Base-by-base conservation (phyloP, 1,284 basidiomycete genomes). In the Ustilago loliicola region DNA sequence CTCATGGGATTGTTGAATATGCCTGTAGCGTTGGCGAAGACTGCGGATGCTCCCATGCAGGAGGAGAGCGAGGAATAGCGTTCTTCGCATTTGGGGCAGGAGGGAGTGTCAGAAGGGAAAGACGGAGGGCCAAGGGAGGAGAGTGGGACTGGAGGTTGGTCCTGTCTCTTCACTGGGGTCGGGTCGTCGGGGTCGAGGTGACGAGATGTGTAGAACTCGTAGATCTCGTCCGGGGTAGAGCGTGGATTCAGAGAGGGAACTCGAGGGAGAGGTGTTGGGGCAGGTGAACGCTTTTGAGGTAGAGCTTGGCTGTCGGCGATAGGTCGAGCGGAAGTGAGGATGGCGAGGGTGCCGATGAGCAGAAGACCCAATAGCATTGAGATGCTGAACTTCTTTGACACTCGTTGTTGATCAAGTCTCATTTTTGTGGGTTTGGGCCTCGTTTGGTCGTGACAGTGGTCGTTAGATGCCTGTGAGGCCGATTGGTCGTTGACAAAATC, bases 1-100 rank as follows among this genome's bases (percentile, higher is more conserved):
- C 61, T 72, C 11, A 77, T 59, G 1, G 81, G 80, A 29, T 73
- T 63, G 64, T 82, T 79, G 66, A 83, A 82, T 70, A 83, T 80
- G 17, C 51, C 62, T 1, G 80, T 71, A 1, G 76, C 73, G 53
- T 83, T 82, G 38, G 66, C 66, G 36, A 83, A 83, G 5, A 77
- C 79, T 3, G 67, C 38, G 9, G 65, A 60, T 0, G 81, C 81
- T 19, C 65, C 72, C 79, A 80, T 79, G 66, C 81, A 83, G 13
- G 65, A 72, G 13, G 79, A 80, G 13, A 83, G 61, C 2, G 67
- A 72, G 11, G 68, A 60, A 48, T 83, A 83, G 25, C 61, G 64
- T 13, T 55, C 70, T 56, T 83, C 55, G 54, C 81, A 83, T 55
- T 80, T 83, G 30, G 65, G 71, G 38, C 81, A 83, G 6, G 74